A percentile compares a stretch with the other conserved stretches of the same genome.
These are phyloP conservation scores for Pholiota conissans DNA, from an alignment of 768 basidiomycete genomes.

Conservation along the genomic window DNA sequence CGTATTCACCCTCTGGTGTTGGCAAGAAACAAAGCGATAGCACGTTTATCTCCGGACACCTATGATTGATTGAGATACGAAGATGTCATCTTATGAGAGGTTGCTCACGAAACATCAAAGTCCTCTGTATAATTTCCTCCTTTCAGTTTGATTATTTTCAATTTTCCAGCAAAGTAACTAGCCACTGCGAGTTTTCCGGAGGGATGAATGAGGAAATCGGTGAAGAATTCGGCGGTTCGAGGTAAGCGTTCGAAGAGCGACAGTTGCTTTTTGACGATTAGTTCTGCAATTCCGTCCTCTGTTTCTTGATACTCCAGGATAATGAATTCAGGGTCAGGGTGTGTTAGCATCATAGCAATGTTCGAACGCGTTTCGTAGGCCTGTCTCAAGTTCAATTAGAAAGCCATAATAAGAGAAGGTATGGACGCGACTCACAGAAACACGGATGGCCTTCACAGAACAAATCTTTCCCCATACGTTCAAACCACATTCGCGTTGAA, in stretches of 20 bases:
- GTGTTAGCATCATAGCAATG: constrained; percentile 69
- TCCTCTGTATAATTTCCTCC: constrained; percentile 55
- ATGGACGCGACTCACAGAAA: constrained; percentile 39
- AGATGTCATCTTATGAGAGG: neutral
- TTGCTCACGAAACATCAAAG: constrained; percentile 64
- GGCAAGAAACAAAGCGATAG: constrained; percentile 66
- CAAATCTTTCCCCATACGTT: constrained; percentile 74
- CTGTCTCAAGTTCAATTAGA: constrained; percentile 12
- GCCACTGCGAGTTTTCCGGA: constrained; percentile 60
- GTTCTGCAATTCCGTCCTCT: constrained; percentile 28
- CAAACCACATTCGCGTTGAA: constrained; percentile 55
- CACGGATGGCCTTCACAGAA: constrained; percentile 53
- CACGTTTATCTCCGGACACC: constrained; percentile 68
- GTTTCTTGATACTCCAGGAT: constrained; percentile 54
- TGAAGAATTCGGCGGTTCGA: constrained; percentile 72
- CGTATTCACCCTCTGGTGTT: constrained; percentile 38
- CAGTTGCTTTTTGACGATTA: constrained; percentile 45
- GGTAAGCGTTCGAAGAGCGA: constrained; percentile 56
- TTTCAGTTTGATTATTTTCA: constrained; percentile 62
- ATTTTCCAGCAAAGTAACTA: constrained; percentile 67
- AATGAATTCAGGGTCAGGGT: constrained; percentile 73
- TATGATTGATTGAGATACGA: constrained; percentile 22
- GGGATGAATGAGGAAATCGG: constrained; percentile 65
- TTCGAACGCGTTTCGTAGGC: constrained; percentile 43
- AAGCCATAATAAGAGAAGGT: neutral